A percentile compares a stretch with the other conserved stretches of the same genome.
Evolutionary conservation across 2,329 filamentous ascomycete species (phyloP).

Genomic region (Colletotrichum chlorophyti): DNA sequence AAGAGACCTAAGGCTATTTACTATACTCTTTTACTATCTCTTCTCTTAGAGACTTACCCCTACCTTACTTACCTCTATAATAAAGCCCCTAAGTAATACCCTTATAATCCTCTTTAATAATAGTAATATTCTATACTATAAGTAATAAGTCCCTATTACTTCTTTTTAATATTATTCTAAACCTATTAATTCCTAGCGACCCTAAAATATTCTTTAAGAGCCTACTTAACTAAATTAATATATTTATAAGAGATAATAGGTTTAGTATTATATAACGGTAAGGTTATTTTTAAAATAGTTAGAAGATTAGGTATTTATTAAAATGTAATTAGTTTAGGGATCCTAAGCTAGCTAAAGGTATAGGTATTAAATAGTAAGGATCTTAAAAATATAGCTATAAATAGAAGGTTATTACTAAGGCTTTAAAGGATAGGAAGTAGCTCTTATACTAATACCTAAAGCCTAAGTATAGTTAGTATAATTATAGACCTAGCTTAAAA

Average conservation of each 20-base stretch:
- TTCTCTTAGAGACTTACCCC: too few relatives aligned
- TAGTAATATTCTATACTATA: too few relatives aligned
- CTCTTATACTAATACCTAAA: neutral
- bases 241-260: too few relatives aligned
- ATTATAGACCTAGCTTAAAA: neutral
- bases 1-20: too few relatives aligned
- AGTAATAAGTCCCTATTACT: too few relatives aligned
- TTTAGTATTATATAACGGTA: too few relatives aligned
- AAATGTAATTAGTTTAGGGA: conserved; percentile 24
- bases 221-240: conserved; percentile 11
- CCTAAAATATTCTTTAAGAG: conserved; percentile 18
- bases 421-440: conserved; percentile 14
- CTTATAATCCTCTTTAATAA: too few relatives aligned
- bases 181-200: conserved; percentile 9
- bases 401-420: conserved; percentile 24
- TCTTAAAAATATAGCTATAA: too few relatives aligned
- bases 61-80: too few relatives aligned
- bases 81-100: too few relatives aligned
- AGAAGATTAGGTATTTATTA: conserved; percentile 12
- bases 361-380: conserved; percentile 12
- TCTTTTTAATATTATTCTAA: too few relatives aligned
- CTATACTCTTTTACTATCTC: too few relatives aligned
- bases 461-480: neutral
- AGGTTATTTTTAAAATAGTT: conserved; percentile 4
- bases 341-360: neutral